Percentiles rank a stretch among this genome's conserved stretches.
Conservation (phyloP, 1,139 yeast species). For the Hansenula sp. region DNA sequence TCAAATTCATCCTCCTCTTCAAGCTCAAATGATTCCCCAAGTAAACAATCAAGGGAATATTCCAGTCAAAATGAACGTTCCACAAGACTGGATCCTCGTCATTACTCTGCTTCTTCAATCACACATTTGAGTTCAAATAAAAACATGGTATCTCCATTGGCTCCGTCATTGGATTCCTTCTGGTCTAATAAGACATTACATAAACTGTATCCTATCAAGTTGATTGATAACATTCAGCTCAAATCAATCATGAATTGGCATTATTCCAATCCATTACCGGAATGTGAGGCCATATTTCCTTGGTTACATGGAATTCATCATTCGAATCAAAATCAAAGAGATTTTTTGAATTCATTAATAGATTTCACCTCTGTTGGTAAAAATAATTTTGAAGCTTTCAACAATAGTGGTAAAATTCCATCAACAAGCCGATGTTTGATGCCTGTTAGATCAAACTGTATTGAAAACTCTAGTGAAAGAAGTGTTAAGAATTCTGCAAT, state of each 20-base stretch:
- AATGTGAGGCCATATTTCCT: conserved; percentile 71
- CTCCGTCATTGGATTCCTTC: conserved; percentile 7
- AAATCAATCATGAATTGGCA: conserved; percentile 39
- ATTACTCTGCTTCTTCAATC: conserved; percentile 18
- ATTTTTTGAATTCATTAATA: conserved; percentile 16
- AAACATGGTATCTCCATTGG: conserved; percentile 16
- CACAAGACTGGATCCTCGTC: background rate
- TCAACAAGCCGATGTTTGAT: conserved; percentile 24
- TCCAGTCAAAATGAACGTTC: no score
- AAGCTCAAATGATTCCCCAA: background rate
- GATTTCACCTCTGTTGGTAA: conserved; percentile 19
- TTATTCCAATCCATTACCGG: conserved; percentile 52
- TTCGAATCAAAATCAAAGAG: conserved; percentile 21
- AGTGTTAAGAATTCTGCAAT: conserved; percentile 41
- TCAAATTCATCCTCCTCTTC: conserved; percentile 5
- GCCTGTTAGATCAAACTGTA: conserved; percentile 39
- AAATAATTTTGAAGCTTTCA: conserved; percentile 19
- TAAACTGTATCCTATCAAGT: conserved; percentile 23
- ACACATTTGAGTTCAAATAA: conserved; percentile 1
- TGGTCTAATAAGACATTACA: conserved; percentile 12
- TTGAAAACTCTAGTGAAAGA: conserved; percentile 18
- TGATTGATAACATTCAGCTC: conserved; percentile 30
- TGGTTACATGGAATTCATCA: conserved; percentile 80
- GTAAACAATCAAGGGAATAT: no score
- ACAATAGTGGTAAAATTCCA: conserved; percentile 29